phyloP scores from a whole-genome alignment of 345 rosid species.

The Dipteronia sinensis region DNA sequence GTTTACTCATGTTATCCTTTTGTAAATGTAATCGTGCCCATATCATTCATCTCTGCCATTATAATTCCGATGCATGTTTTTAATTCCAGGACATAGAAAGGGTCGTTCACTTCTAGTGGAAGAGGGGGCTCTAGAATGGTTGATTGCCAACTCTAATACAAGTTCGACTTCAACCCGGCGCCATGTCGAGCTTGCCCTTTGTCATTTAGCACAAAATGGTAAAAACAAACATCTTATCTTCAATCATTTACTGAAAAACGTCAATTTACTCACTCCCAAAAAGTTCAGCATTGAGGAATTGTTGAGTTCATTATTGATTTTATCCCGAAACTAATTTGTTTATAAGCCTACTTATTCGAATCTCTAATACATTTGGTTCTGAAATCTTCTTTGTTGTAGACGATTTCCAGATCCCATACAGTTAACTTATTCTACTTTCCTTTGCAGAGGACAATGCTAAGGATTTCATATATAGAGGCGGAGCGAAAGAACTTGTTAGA shows the following conservation, averaged over 20 bases:
- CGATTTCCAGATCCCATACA: neutral
- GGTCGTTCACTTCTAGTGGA: slow-evolving; percentile 80
- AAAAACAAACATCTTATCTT: slow-evolving; percentile 16
- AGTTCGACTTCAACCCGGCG: slow-evolving; percentile 69
- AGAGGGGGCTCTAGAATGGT: slow-evolving; percentile 78
- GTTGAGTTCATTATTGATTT: neutral
- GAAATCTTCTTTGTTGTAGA: neutral
- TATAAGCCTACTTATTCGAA: neutral
- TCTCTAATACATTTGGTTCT: neutral
- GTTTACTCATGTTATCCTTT: slow-evolving; percentile 35
- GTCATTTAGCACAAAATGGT: slow-evolving; percentile 97
- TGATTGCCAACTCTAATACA: slow-evolving; percentile 55
- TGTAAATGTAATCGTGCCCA: neutral
- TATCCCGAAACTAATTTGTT: neutral
- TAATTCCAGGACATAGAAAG: slow-evolving; percentile 73
- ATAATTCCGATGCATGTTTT: slow-evolving; percentile 18
- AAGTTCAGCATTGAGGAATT: neutral
- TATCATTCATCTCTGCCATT: neutral
- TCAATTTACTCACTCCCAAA: no score
- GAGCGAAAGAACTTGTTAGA: slow-evolving; percentile 56
- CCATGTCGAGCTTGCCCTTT: slow-evolving; percentile 86
- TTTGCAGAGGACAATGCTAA: slow-evolving; percentile 67
- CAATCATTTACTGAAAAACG: neutral
- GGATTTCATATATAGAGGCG: slow-evolving; percentile 65
- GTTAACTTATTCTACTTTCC: neutral